Percentiles rank a stretch among this genome's conserved stretches.
Conservation (phyloP, 176 grass and related monocot species). For the Coix lacrymajobi region DNA sequence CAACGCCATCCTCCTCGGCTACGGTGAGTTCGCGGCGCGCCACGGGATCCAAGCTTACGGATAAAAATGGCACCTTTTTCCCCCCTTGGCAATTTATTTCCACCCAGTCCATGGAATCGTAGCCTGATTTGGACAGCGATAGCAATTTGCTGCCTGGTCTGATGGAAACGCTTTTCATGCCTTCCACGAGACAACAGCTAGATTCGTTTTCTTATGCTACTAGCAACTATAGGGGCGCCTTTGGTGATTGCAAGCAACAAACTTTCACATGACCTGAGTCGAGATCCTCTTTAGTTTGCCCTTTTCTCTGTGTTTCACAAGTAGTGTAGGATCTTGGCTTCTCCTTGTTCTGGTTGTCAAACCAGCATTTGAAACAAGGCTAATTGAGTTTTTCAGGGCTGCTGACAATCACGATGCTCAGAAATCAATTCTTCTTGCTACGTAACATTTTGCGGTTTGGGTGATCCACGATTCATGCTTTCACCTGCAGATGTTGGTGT, state of each 20-base stretch:
- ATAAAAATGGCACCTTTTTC: neutral
- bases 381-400: neutral
- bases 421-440: neutral
- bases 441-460: neutral
- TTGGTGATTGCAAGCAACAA: neutral
- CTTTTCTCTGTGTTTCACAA: neutral
- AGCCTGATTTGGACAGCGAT: neutral
- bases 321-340: neutral
- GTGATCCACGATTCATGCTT: constrained; percentile 1
- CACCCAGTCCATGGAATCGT: neutral
- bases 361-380: neutral
- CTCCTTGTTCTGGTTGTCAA: neutral
- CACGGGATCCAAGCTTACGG: neutral
- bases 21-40: constrained; percentile 33
- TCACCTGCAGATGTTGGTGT: constrained; percentile 81
- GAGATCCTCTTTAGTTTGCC: neutral
- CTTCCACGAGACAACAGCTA: neutral
- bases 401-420: neutral
- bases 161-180: neutral
- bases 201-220: neutral
- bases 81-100: neutral
- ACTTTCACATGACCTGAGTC: neutral
- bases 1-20: constrained; percentile 56
- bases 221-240: neutral
- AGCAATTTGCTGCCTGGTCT: neutral